These are phyloP conservation scores for Nicotiana obtusifolia DNA, from an alignment of 257 asterid genomes.

Conservation along the genomic window DNA sequence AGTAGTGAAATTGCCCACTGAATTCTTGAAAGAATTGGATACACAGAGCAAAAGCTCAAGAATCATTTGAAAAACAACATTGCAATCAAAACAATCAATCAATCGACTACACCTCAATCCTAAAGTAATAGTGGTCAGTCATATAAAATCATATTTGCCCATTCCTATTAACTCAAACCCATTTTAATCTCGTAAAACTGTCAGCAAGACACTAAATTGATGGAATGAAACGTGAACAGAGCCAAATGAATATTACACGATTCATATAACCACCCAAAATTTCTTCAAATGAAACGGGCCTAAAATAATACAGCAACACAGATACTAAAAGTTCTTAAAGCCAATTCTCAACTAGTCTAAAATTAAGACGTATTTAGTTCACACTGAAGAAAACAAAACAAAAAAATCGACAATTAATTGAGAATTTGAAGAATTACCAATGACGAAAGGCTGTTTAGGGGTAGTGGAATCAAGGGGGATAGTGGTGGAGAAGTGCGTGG, in stretches of 20 bases:
- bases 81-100: not conserved
- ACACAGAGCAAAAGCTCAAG: not conserved
- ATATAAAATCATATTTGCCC: not conserved
- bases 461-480: constrained; percentile 33
- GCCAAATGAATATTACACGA: not conserved
- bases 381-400: not conserved
- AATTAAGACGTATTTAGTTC: not conserved
- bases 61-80: not conserved
- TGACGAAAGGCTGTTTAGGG: constrained; percentile 87
- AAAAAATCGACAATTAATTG: not conserved
- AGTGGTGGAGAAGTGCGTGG: constrained; percentile 29
- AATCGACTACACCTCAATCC: not conserved
- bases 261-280: not conserved
- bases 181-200: not conserved
- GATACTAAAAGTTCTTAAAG: not conserved
- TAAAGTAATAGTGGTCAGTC: not conserved
- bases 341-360: not conserved
- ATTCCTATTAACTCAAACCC: not conserved
- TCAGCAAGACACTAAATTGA: not conserved
- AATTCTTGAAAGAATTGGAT: not conserved
- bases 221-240: not conserved
- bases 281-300: not conserved
- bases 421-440: constrained; percentile 37
- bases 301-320: not conserved
- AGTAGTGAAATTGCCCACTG: not conserved